These are phyloP conservation scores for Tricholoma sp. DNA, from an alignment of 768 basidiomycete species.

Conservation along the genomic window DNA sequence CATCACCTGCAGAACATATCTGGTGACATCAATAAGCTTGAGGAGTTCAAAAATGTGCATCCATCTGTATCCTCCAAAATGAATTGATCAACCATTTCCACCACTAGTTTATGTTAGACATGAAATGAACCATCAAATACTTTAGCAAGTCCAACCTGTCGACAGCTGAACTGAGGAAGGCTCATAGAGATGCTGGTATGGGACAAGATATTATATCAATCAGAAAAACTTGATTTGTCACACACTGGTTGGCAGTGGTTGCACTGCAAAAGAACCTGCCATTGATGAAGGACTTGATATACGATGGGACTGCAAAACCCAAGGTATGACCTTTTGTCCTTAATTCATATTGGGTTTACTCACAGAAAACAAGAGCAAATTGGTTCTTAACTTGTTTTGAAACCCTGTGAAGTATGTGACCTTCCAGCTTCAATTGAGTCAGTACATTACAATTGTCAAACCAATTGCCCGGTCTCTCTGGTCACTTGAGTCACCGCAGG, in stretches of 20 bases:
- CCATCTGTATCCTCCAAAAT: no score
- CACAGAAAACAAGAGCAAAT: background rate
- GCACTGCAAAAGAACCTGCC: slow-evolving; percentile 11
- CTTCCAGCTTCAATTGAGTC: slow-evolving; percentile 2
- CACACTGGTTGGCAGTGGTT: slow-evolving; percentile 4
- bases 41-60: background rate
- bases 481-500: slow-evolving; percentile 5
- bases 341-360: background rate
- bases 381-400: background rate
- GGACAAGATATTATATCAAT: slow-evolving; percentile 17
- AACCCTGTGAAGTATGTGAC: background rate
- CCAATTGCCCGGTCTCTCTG: slow-evolving; percentile 13
- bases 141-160: background rate
- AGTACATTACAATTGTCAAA: slow-evolving; percentile 23
- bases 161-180: slow-evolving; percentile 11
- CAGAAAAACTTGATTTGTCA: slow-evolving; percentile 21
- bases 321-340: background rate
- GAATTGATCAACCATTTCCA: background rate
- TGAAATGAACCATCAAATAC: background rate
- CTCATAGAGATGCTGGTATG: slow-evolving; percentile 8
- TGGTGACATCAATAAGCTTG: background rate
- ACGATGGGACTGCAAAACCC: background rate
- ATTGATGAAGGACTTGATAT: background rate
- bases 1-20: background rate
- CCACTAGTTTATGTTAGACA: background rate